Base-by-base conservation (phyloP, 1,284 basidiomycete species). In the Naganishia sp. region DNA sequence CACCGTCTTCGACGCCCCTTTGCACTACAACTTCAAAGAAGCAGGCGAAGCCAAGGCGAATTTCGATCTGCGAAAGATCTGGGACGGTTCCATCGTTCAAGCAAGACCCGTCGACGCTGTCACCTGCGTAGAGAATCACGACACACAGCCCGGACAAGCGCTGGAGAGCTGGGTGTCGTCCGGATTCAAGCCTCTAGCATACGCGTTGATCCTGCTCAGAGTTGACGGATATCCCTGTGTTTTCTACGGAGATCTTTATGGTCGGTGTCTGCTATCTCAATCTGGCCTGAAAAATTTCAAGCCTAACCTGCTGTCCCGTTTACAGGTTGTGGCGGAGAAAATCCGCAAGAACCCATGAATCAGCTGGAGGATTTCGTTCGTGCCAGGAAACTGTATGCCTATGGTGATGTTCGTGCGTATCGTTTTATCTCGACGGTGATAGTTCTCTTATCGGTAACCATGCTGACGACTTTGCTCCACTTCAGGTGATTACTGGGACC, bases 211-310 rank as follows among this genome's bases (percentile, higher is more conserved):
- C 75, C 83, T 97, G 44, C 83, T 96, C 48, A 86, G 92, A 68
- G 81, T 83, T 23, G 83, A 86, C 65, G 94, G 94, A n/a, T 87
- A 94, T 77, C 94, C 94, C 84, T 94, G 92, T 74, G 87, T 96
- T 39, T 97, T 97, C 80, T 92, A 92, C 70, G 93, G 93, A 9
- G 94, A 97, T 78, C 76, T 95, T 28, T 91, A 68, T 43, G 64
- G 67, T 64, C 15, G 7, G 61, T 45, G 13, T 16, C 25, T 52
- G 18, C 18, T 13, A 11, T 23, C 46, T 42, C 15, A 10, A 7
- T 1, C 33, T 28, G 21, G 48, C 3, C 10, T 11, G 42, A 11
- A 4, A 15, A 2, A 5, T 16, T 18, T 61, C n/a, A 33, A 33
- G 3, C 33, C 23, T 16, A 4, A 15, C n/a, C 28, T 63, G 6